Evolutionary conservation across 345 rosid genomes (phyloP), one percentile per base, ranked within the genome.

Genomic region (Pistacia integerrima): DNA sequence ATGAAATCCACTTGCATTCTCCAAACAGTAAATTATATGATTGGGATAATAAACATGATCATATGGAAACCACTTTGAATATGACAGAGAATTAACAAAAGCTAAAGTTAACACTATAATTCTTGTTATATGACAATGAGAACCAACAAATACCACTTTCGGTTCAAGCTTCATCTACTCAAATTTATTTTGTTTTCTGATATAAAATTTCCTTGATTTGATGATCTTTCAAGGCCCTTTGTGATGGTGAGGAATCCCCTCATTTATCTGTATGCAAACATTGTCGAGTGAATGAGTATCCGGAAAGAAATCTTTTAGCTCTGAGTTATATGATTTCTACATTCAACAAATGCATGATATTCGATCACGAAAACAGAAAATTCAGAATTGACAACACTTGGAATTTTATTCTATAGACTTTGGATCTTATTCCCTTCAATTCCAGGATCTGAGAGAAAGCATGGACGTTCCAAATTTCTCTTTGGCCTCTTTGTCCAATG

Each of bases 401-500:
- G 60, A 72, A 57, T 61, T 18, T 57, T 46, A 41, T 41, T 5
- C 33, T 0, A 2, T 30, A 30, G 33, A 30, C 33, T 30, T 25
- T 3, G 4, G 58, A 58, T 65, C 71, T 84, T 76, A 76, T 82
- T 74, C 67, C 14, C n/a, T 30, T 6, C 20, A 57, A 74, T 36
- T 59, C 73, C 7, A 58, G 36, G 76, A 67, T 51, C 13, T 51
- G 51, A 83, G 87, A 76, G 87, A 78, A 75, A 87, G 90, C 72
- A 84, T 57, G 73, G 79, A 81, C 74, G 78, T 82, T 41, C 88
- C 88, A 74, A 85, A 80, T 44, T 84, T 85, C 25, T 82, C 90
- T 75, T 80, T 82, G 77, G 88, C 87, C 17, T 85, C 85, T 72
- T 84, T 85, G 86, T 84, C 88, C 11, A 85, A 67, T 7, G 87